Percentiles rank a stretch among this genome's conserved stretches.
These are phyloP conservation scores for Trypanosoma rangeli DNA, from an alignment of 208 protist species.

Conservation along the genomic window DNA sequence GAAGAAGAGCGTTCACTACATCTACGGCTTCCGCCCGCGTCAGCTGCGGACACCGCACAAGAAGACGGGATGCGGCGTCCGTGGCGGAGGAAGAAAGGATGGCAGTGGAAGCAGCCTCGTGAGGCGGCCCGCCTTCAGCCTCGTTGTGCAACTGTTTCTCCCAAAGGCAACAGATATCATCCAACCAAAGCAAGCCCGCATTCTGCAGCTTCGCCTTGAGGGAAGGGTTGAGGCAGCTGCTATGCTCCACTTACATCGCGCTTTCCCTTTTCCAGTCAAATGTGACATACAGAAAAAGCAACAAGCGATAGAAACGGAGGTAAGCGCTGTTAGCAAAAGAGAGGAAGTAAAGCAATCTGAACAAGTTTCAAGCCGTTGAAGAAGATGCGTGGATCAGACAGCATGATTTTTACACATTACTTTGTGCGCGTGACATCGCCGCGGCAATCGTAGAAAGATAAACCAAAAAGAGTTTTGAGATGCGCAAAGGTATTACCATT, in stretches of 20 bases:
- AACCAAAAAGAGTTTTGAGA: slow-evolving; percentile 2
- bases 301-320: slow-evolving; percentile 5
- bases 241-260: slow-evolving; percentile 53
- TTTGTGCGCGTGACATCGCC: too few species aligned
- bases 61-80: neutral
- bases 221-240: slow-evolving; percentile 34
- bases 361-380: too few species aligned
- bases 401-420: too few species aligned
- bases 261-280: neutral
- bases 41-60: slow-evolving; percentile 21
- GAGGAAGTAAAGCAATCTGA: neutral
- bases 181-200: slow-evolving; percentile 54
- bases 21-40: slow-evolving; percentile 16
- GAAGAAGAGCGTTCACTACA: slow-evolving; percentile 17
- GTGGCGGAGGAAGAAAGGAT: neutral
- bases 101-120: neutral
- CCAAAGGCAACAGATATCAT: slow-evolving; percentile 28
- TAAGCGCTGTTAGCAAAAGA: too few species aligned
- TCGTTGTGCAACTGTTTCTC: neutral
- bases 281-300: neutral
- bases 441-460: slow-evolving; percentile 9
- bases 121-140: neutral
- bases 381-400: too few species aligned
- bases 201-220: slow-evolving; percentile 80
- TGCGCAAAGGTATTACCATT: neutral